A percentile compares a stretch with the other conserved stretches of the same genome.
Evolutionary conservation across 1,139 yeast genomes (phyloP).

Genomic region (Lodderomyces metapsilosis): DNA sequence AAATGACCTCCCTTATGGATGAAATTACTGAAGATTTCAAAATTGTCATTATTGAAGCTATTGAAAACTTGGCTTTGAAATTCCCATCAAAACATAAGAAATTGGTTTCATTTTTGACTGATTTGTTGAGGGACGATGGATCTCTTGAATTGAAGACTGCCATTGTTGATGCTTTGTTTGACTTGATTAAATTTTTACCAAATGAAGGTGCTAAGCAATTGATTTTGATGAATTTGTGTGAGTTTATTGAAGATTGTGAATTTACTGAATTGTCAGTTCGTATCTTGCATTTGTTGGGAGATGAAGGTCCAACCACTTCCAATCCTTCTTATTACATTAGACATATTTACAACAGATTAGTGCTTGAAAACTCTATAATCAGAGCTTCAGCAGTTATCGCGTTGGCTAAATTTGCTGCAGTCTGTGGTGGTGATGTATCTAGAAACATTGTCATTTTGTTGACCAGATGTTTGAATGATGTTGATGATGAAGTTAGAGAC

Average conservation of each 20-base stretch:
- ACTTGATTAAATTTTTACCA: slow-evolving; percentile 84
- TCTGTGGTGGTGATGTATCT: slow-evolving; percentile 66
- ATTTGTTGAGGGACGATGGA: slow-evolving; percentile 88
- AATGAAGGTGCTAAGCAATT: slow-evolving; percentile 69
- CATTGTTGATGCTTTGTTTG: slow-evolving; percentile 87
- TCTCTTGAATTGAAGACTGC: slow-evolving; percentile 80
- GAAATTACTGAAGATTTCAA: slow-evolving; percentile 96
- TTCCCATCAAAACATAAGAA: slow-evolving; percentile 89
- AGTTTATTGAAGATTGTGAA: slow-evolving; percentile 97
- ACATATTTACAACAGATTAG: slow-evolving; percentile 95
- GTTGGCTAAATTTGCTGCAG: slow-evolving; percentile 83
- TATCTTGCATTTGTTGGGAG: slow-evolving; percentile 86
- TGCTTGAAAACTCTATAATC: slow-evolving; percentile 89
- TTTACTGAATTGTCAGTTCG: slow-evolving; percentile 90
- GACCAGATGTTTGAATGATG: slow-evolving; percentile 81
- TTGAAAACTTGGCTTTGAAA: slow-evolving; percentile 85
- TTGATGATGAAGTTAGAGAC: slow-evolving; percentile 97
- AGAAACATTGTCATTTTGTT: slow-evolving; percentile 73
- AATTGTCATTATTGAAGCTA: slow-evolving; percentile 91
- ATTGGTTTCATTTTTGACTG: slow-evolving; percentile 79
- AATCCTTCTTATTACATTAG: slow-evolving; percentile 92
- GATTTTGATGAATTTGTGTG: slow-evolving; percentile 88
- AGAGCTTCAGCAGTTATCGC: slow-evolving; percentile 96
- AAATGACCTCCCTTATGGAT: slow-evolving; percentile 85
- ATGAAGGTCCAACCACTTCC: slow-evolving; percentile 85